Evolutionary conservation across 1,139 yeast genomes (phyloP), one percentile per base, ranked within the genome.

Genomic region (Kodamaea fungicola): DNA sequence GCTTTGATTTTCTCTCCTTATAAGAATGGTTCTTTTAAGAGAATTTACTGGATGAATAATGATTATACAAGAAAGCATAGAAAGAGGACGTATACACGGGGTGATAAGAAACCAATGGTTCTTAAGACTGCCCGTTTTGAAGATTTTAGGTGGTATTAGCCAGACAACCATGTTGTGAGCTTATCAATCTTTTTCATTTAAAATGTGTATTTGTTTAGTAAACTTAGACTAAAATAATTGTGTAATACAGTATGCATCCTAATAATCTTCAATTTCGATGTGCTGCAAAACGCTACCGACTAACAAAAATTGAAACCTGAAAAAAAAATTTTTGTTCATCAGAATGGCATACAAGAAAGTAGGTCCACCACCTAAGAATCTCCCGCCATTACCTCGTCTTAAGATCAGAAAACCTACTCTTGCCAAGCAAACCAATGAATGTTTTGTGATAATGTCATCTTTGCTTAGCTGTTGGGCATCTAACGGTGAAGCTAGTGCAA

Each of bases 391-490:
- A 46, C 90, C 89, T 29, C 71, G 84, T 54, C 70, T 87, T 40
- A 76, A 80, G 60, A 87, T 84, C 42, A 82, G 84, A 59, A 79
- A 78, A 46, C 80, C 86, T 23, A 70, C 74, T 26, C 64, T 70
- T 43, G 74, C 70, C 46, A 79, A 76, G 57, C 70, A 68, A 62
- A 79, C 64, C 61, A 80, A 85, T 48, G 81, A 86, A 44, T 89
- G 97, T 58, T 63, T 80, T 44, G 88, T 86, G 39, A 68, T 84
- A 46, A 85, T 90, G 92, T 81, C 94, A 6, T 83, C 87, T 33
- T 71, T 90, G 60, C 71, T 90, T 51, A 87, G 85, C 69, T 90
- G 97, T 63, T 90, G 97, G 97, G 95, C 97, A 4, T 86, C 96
- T 24, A 86, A 88, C 64, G 92, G 95, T 35, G 95, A 88, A 61